Evolutionary conservation across 495 filamentous ascomycete genomes (phyloP).

Genomic region (Rhypophila decipiens): DNA sequence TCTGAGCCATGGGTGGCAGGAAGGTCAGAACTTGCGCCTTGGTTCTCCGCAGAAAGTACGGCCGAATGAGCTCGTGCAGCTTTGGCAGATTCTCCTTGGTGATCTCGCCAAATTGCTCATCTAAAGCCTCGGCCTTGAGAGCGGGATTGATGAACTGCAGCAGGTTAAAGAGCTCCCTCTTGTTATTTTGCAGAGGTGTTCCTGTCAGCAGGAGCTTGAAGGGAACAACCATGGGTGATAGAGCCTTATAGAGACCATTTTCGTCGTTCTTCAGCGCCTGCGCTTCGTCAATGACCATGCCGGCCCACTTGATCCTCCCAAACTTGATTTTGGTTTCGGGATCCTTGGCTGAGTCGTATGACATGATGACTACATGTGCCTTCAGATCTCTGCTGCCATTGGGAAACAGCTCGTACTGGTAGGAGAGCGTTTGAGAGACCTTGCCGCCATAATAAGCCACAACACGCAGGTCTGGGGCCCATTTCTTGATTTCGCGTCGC

Average conservation of each 20-base stretch:
- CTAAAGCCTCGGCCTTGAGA: constrained; percentile 63
- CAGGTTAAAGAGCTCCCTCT: constrained; percentile 88
- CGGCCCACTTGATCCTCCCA: constrained; percentile 68
- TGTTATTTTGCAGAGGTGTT: constrained; percentile 93
- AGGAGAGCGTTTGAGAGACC: constrained; percentile 61
- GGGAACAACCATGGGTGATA: constrained; percentile 63
- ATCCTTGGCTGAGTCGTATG: constrained; percentile 79
- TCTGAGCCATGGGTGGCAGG: constrained; percentile 85
- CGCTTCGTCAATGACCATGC: constrained; percentile 90
- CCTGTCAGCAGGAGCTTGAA: constrained; percentile 83
- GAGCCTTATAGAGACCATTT: constrained; percentile 67
- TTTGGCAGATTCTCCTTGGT: constrained; percentile 72
- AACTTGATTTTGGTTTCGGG: constrained; percentile 58
- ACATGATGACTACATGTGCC: constrained; percentile 90
- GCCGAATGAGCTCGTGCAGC: constrained; percentile 79
- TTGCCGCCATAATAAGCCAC: constrained; percentile 83
- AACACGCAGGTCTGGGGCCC: constrained; percentile 79
- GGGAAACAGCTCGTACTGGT: constrained; percentile 78
- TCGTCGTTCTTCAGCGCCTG: constrained; percentile 94
- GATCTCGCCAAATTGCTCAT: constrained; percentile 66
- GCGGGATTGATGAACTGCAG: constrained; percentile 78
- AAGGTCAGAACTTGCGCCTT: constrained; percentile 86
- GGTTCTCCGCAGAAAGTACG: constrained; percentile 66
- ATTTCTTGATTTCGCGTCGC: constrained; percentile 92
- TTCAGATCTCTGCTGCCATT: constrained; percentile 48